Conservation (phyloP, 495 filamentous ascomycete genomes). For the Evernia prunastri region DNA sequence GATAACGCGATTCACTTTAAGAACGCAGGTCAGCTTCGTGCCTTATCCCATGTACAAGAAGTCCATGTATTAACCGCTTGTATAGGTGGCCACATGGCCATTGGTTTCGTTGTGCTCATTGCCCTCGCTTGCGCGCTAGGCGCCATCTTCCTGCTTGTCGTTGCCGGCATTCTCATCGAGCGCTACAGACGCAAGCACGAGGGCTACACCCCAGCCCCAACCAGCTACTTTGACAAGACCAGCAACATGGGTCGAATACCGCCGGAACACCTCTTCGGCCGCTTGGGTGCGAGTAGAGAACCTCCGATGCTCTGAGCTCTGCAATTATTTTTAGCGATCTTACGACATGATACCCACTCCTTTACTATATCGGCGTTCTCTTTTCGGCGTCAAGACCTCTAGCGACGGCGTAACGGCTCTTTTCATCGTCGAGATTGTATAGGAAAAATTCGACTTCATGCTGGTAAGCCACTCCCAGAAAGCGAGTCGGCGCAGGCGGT, state of each 20-base stretch:
- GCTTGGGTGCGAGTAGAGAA: constrained; percentile 36
- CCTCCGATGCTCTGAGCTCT: constrained; percentile 25
- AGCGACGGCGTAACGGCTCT: constrained; percentile 22
- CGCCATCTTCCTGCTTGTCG: constrained; percentile 81
- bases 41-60: background rate
- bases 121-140: constrained; percentile 84
- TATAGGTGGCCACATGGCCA: constrained; percentile 56
- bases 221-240: constrained; percentile 63
- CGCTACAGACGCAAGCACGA: constrained; percentile 76
- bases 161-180: constrained; percentile 75
- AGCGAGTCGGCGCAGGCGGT: constrained; percentile 12
- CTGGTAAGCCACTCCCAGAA: constrained; percentile 12
- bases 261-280: constrained; percentile 69
- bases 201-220: constrained; percentile 79
- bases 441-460: constrained; percentile 1
- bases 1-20: constrained; percentile 63
- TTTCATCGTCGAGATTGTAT: constrained; percentile 9
- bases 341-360: constrained; percentile 25
- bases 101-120: constrained; percentile 85
- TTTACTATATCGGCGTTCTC: constrained; percentile 12
- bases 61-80: constrained; percentile 13
- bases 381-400: constrained; percentile 1
- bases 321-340: constrained; percentile 6
- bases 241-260: constrained; percentile 74
- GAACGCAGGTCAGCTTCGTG: constrained; percentile 40